Evolutionary conservation across 2,329 filamentous ascomycete genomes (phyloP), one percentile per base, ranked within the genome.

Genomic region (Fusarium aywerte): DNA sequence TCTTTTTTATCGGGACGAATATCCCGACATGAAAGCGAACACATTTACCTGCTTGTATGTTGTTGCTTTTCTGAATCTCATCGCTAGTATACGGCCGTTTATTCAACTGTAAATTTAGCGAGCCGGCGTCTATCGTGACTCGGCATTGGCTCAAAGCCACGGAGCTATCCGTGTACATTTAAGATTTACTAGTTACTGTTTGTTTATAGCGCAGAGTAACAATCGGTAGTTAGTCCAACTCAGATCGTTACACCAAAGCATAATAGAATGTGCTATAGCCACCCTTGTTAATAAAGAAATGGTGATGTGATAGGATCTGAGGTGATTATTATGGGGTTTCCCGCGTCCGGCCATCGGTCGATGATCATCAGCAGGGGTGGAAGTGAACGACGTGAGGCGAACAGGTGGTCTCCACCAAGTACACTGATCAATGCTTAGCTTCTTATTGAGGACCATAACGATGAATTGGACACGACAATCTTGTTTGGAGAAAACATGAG

Each of bases 251-350:
- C 27, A 38, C 29, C 21, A 33, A 38, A 36, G 23, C 18, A 27
- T 54, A 42, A 36, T 61, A 23, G 3, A 29, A 29, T 23, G 15
- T 29, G 12, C 7, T 27, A 15, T 21, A n/a, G n/a, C n/a, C 15
- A 36, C 18, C 48, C 57, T 25, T 61, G 25, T 8, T 6, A 25
- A n/a, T 11, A 27, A 20, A 31, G 12, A 18, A 25, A 31, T 21
- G 12, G n/a, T 12, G 1, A 18, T 11, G 8, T 7, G 25, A 25
- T 4, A 59, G 59, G 59, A 64, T 59, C 43, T 23, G 51, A 45
- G 29, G 16, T 44, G 21, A 21, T 40, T 5, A 9, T 11, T 56
- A 61, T 44, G 55, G 44, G 10, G 23, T 20, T 29, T 12, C 21
- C 32, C 3, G 12, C 16, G 18, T 12, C n/a, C 42, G 55, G 7